Base-by-base conservation (phyloP, 2,329 filamentous ascomycete genomes). In the Hypoxylon sp. region DNA sequence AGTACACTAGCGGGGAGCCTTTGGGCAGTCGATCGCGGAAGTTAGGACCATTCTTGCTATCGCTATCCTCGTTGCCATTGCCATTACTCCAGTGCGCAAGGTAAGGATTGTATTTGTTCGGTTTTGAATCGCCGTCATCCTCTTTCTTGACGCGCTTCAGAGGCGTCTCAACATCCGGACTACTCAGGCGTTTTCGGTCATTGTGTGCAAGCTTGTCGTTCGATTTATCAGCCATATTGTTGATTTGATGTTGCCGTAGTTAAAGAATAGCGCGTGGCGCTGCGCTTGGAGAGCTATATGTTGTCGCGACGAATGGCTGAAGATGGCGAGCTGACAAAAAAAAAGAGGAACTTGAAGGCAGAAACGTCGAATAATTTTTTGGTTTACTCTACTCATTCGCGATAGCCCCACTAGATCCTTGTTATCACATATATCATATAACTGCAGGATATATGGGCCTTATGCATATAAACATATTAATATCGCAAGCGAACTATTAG, bases 71-170 rank as follows among this genome's bases (percentile, higher is more conserved):
- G 81, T 95, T 90, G 9, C 46, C 63, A 22, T 64, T 63, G 1
- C 63, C 69, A 31, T 64, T 54, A 6, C 6, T 42, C 89, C 92
- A 92, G 81, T 99, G 96, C 63, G 94, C 93, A 70, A 99, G 89
- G 84, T 99, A 98, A 1, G 93, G 93, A 79, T 98, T 98, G 78
- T 87, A 78, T 70, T 80, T 81, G 17, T 77, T 10, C 19, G 55
- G 73, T 59, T 75, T 78, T 31, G 72, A 70, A 39, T 77, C 76
- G 35, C 77, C 77, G 26, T 59, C 57, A 9, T 67, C 70, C 48
- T 74, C 70, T 13, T 63, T 74, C 60, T 76, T 78, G 57, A 74
- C 63, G 55, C 77, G 74, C 74, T 79, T 79, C 26, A 60, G 35
- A 31, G 73, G 69, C 42, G 67, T 54, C 46, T 75, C 71, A 55